Evolutionary conservation across 345 rosid species (phyloP).

Genomic region (Citrus reticulata): DNA sequence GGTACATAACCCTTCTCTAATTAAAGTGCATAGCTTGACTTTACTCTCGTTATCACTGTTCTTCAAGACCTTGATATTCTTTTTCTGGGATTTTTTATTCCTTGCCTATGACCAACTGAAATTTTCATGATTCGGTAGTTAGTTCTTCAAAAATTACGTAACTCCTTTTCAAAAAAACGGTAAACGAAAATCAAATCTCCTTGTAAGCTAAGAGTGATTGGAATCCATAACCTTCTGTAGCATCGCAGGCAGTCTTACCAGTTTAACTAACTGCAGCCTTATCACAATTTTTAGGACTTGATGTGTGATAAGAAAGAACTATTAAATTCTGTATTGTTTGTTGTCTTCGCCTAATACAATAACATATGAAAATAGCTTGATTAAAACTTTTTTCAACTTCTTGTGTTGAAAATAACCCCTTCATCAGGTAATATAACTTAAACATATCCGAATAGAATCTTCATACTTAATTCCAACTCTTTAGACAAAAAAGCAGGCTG

Average conservation of each 20-base stretch:
- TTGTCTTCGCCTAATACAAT: not conserved
- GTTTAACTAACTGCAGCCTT: not conserved
- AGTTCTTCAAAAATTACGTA: not conserved
- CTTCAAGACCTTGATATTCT: conserved; percentile 5
- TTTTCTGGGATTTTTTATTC: not conserved
- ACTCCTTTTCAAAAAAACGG: not conserved
- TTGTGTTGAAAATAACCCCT: not conserved
- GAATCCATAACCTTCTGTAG: not conserved
- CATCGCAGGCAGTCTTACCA: not conserved
- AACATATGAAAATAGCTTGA: not conserved
- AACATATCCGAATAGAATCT: conserved; percentile 16
- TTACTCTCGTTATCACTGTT: conserved; percentile 13
- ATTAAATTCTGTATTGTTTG: not conserved
- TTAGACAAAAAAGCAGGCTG: not conserved
- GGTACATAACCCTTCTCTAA: conserved; percentile 8
- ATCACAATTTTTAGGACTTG: not conserved
- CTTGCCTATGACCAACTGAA: not conserved
- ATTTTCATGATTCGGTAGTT: conserved; percentile 16
- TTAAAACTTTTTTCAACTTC: not conserved
- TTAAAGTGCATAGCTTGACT: not conserved
- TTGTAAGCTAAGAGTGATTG: not conserved
- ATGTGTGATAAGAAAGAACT: not conserved
- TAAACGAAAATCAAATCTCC: not conserved
- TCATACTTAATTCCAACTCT: not conserved
- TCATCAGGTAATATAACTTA: not conserved